Conservation (phyloP, 805 yeast species). For the Candida patagonica region DNA sequence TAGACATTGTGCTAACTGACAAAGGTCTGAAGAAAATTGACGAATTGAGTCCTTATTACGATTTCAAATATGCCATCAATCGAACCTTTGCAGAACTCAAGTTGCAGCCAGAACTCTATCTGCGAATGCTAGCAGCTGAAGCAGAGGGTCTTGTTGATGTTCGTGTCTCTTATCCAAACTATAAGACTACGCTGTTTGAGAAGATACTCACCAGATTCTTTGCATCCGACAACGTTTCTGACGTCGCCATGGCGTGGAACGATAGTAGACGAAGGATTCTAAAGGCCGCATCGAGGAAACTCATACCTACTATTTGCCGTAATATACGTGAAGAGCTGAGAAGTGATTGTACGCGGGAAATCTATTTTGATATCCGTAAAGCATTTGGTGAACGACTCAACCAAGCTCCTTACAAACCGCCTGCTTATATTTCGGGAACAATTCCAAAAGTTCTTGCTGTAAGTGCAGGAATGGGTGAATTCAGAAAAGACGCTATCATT, state of each 20-base stretch:
- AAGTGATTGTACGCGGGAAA: slow-evolving; percentile 60
- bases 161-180: slow-evolving; percentile 45
- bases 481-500: slow-evolving; percentile 73
- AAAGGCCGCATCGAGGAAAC: slow-evolving; percentile 54
- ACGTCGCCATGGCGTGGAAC: slow-evolving; percentile 72
- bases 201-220: slow-evolving; percentile 29
- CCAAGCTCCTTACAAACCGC: slow-evolving; percentile 89
- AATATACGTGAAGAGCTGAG: slow-evolving; percentile 79
- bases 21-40: slow-evolving; percentile 74
- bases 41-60: slow-evolving; percentile 71
- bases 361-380: slow-evolving; percentile 62
- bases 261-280: slow-evolving; percentile 58
- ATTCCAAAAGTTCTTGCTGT: slow-evolving; percentile 76
- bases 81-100: slow-evolving; percentile 69
- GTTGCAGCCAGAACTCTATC: slow-evolving; percentile 66
- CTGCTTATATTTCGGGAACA: slow-evolving; percentile 68
- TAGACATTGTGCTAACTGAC: slow-evolving; percentile 72
- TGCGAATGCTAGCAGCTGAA: slow-evolving; percentile 91
- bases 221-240: slow-evolving; percentile 48
- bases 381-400: slow-evolving; percentile 64
- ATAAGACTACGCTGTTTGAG: slow-evolving; percentile 32
- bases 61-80: slow-evolving; percentile 83
- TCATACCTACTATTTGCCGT: slow-evolving; percentile 57
- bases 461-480: slow-evolving; percentile 79
- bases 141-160: slow-evolving; percentile 60